Conservation (phyloP, 345 rosid genomes). For the Camelina laxa region DNA sequence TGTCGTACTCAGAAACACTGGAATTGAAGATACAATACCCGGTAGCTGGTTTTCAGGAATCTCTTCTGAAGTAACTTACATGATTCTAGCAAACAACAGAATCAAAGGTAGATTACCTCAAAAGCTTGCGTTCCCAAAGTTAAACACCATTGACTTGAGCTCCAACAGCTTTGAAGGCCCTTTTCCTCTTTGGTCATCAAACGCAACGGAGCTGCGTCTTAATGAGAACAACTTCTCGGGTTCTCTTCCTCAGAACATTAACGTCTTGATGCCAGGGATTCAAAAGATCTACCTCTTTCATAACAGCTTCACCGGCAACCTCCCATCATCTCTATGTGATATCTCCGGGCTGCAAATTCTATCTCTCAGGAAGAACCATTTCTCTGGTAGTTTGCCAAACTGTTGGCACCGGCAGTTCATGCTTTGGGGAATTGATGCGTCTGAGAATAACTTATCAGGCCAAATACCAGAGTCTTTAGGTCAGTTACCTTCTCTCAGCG, state of each 20-base stretch:
- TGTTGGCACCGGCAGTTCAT: slow-evolving; percentile 51
- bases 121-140: slow-evolving; percentile 44
- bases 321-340: slow-evolving; percentile 54
- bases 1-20: slow-evolving; percentile 51
- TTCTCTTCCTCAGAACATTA: slow-evolving; percentile 47
- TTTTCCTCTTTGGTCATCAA: slow-evolving; percentile 57
- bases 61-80: slow-evolving; percentile 46
- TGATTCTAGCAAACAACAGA: slow-evolving; percentile 53
- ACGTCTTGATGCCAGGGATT: slow-evolving; percentile 53
- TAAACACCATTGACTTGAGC: slow-evolving; percentile 50
- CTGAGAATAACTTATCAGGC: slow-evolving; percentile 56
- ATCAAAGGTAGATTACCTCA: slow-evolving; percentile 52
- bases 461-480: slow-evolving; percentile 52
- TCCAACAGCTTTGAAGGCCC: slow-evolving; percentile 56
- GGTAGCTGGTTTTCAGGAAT: slow-evolving; percentile 47
- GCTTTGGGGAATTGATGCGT: slow-evolving; percentile 53
- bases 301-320: slow-evolving; percentile 48
- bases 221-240: slow-evolving; percentile 58
- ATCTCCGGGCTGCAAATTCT: slow-evolving; percentile 49
- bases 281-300: slow-evolving; percentile 46
- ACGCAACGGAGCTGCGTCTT: slow-evolving; percentile 51
- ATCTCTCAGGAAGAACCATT: slow-evolving; percentile 47
- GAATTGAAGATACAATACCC: slow-evolving; percentile 55
- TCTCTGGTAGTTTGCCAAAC: slow-evolving; percentile 52
- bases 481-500: slow-evolving; percentile 48